These are phyloP conservation scores for Fraxinus albicans DNA, from an alignment of 305 asterid genomes.

Conservation along the genomic window DNA sequence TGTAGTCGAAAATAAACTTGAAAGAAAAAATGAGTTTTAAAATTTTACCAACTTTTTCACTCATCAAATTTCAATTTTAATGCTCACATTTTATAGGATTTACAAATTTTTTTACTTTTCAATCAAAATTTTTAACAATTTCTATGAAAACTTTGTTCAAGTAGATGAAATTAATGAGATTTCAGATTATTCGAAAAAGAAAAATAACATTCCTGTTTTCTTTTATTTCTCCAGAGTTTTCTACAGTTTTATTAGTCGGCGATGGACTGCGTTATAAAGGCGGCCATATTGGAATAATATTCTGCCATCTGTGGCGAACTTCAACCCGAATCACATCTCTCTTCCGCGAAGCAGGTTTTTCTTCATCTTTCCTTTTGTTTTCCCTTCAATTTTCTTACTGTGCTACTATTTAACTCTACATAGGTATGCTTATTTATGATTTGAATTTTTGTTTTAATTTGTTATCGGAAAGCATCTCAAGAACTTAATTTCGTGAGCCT, in stretches of 20 bases:
- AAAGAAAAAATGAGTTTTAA: not conserved
- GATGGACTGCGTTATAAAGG: too few relatives aligned
- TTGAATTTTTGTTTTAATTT: not conserved
- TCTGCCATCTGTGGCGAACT: not conserved
- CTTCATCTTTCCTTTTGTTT: not conserved
- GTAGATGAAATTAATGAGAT: too few relatives aligned
- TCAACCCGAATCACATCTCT: not conserved
- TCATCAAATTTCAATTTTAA: not conserved
- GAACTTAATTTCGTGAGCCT: not conserved
- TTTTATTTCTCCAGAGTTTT: too few relatives aligned
- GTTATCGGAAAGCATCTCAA: not conserved
- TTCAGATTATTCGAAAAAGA: too few relatives aligned
- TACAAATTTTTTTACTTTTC: too few relatives aligned
- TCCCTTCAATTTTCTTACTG: not conserved
- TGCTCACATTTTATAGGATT: not conserved
- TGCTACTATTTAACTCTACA: not conserved
- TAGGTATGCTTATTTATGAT: not conserved
- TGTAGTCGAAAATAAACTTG: too few relatives aligned
- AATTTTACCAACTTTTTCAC: too few relatives aligned
- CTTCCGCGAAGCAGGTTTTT: not conserved
- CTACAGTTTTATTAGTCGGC: too few relatives aligned
- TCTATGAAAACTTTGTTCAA: too few relatives aligned
- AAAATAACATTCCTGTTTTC: too few relatives aligned
- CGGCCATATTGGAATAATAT: not conserved
- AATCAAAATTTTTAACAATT: too few relatives aligned